Evolutionary conservation across 116 monocot species (phyloP), one percentile per base, ranked within the genome.

Genomic region (Dioscorea cayenensis): DNA sequence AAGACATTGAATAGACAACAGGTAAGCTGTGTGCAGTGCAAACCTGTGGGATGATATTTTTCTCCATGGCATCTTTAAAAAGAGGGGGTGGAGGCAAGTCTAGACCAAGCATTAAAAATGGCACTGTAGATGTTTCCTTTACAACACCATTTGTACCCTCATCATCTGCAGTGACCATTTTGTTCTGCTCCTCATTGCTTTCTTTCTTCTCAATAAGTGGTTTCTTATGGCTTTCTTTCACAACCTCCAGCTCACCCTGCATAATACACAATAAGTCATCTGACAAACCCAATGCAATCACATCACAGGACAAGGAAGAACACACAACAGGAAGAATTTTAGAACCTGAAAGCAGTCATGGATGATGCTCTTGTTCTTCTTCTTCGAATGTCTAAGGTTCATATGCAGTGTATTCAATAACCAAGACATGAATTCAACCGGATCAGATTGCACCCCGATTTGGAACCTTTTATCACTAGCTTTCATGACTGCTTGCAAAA

Each of bases 381-480:
- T 93, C 82, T 91, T 97, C 49, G 87, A 78, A 73, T 80, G 78
- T 36, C 70, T 88, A 49, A 99, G 84, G 78, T 94, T 86, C 28
- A 78, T 60, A 82, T 99, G 94, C 55, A 99, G 66, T 19, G 91
- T 99, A 71, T 99, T 99, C 72, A 99, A 72, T 43, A 99, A 77
- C 99, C 99, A 99, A 63, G 99, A 99, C 83, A 99, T 94, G 63
- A 99, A 99, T 76, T 96, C 96, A 70, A 96, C 96, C 51, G 92
- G 96, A 86, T 96, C 96, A 19, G 96, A 96, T 36, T 96, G 92
- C 59, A 81, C 92, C 52, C 96, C 99, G 67, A 99, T 99, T 75
- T 94, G 94, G 68, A 99, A 99, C 27, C 82, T 78, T 64, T 99
- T 99, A 63, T 89, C 83, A 70, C 99, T 94, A 64, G 89, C 90